Evolutionary conservation across 2,329 filamentous ascomycete genomes (phyloP).

Genomic region (Colletotrichum scovillei): DNA sequence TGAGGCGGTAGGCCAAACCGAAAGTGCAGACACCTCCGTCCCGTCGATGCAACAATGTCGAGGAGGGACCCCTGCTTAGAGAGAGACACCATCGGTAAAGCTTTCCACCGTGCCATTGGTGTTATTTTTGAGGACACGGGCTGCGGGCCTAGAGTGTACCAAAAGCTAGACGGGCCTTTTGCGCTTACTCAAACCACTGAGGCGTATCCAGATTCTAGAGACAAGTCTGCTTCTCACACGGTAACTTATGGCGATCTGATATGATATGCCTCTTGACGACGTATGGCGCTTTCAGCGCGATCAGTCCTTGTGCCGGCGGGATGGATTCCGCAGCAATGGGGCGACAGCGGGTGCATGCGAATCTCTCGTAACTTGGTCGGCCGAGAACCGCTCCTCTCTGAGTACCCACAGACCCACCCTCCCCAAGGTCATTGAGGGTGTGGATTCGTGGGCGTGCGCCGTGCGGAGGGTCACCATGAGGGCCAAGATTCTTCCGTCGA

Average conservation of each 20-base stretch:
- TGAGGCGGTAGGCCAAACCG: conserved; percentile 2
- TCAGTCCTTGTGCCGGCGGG: background rate
- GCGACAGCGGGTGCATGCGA: background rate
- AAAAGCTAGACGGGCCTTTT: background rate
- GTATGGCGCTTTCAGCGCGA: background rate
- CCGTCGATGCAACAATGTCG: conserved; percentile 18
- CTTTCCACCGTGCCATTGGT: conserved; percentile 10
- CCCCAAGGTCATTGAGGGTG: conserved; percentile 11
- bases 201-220: background rate
- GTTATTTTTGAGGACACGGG: background rate
- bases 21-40: conserved; percentile 20
- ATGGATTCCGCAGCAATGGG: background rate
- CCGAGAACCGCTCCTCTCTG: conserved; percentile 9
- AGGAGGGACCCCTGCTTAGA: conserved; percentile 1
- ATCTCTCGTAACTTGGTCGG: conserved; percentile 14
- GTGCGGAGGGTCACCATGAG: conserved; percentile 15
- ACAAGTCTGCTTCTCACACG: background rate
- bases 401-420: conserved; percentile 12
- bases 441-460: conserved; percentile 30
- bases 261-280: background rate
- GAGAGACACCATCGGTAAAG: conserved; percentile 20
- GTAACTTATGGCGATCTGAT: too few relatives aligned
- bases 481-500: conserved; percentile 3
- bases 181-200: background rate
- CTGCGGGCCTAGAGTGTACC: background rate